phyloP scores from a whole-genome alignment of 305 asterid species.

The Fraxinus paxiana region DNA sequence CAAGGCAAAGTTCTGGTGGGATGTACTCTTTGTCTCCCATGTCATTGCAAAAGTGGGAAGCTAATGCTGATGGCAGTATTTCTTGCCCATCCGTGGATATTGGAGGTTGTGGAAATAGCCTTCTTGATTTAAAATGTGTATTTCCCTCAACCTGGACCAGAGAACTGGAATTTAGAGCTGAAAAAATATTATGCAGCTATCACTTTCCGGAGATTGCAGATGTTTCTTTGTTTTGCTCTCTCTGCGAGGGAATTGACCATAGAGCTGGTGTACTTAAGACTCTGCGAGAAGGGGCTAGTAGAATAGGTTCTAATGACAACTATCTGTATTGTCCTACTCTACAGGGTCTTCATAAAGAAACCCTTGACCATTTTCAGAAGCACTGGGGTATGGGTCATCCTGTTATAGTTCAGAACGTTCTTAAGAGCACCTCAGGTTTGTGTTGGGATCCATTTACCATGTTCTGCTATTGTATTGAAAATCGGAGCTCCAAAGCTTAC shows the following conservation, averaged over 20 bases:
- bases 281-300: slow-evolving; percentile 36
- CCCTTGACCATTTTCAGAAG: slow-evolving; percentile 71
- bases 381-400: slow-evolving; percentile 94
- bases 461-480: slow-evolving; percentile 76
- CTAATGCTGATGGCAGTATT: slow-evolving; percentile 55
- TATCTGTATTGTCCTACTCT: slow-evolving; percentile 60
- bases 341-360: slow-evolving; percentile 60
- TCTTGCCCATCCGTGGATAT: slow-evolving; percentile 62
- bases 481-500: slow-evolving; percentile 44
- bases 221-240: slow-evolving; percentile 45
- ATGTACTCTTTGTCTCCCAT: slow-evolving; percentile 25
- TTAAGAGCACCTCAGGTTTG: slow-evolving; percentile 41
- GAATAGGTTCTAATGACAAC: slow-evolving; percentile 46
- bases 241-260: slow-evolving; percentile 34
- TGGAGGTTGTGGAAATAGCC: slow-evolving; percentile 77
- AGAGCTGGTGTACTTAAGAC: slow-evolving; percentile 33
- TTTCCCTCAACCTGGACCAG: slow-evolving; percentile 69
- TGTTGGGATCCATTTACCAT: slow-evolving; percentile 85
- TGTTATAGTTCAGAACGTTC: slow-evolving; percentile 70
- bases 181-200: slow-evolving; percentile 51
- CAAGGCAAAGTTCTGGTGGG: slow-evolving; percentile 37
- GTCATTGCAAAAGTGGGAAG: slow-evolving; percentile 40
- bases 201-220: slow-evolving; percentile 41
- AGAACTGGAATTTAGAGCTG: slow-evolving; percentile 71
- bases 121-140: slow-evolving; percentile 60